Evolutionary conservation across 169 alveolate species (phyloP).

Genomic region (Cyclospora cayetanensis): DNA sequence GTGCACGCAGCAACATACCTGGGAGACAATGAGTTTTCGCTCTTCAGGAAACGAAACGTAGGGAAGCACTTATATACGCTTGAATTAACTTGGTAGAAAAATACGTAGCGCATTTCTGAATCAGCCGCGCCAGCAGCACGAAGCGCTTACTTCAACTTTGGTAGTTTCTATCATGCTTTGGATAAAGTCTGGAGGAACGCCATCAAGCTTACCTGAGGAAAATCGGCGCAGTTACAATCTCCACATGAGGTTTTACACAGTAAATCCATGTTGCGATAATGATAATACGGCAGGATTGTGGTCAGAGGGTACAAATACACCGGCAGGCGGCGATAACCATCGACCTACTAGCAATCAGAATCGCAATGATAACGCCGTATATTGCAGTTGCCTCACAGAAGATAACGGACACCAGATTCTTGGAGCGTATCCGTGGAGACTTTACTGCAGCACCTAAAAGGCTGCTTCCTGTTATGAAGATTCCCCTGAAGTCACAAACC

Average conservation of each 20-base stretch:
- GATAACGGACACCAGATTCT: constrained; percentile 97
- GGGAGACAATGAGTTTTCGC: too few relatives aligned
- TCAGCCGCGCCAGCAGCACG: too few relatives aligned
- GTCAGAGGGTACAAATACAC: too few relatives aligned
- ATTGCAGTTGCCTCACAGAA: constrained; percentile 99
- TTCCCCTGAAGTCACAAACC: constrained; percentile 92
- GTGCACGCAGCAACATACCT: not conserved
- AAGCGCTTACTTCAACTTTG: constrained; percentile 3
- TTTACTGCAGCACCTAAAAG: constrained; percentile 98
- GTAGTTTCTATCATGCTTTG: constrained; percentile 39
- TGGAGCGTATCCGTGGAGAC: constrained; percentile 99
- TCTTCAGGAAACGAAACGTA: not conserved
- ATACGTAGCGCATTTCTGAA: too few relatives aligned
- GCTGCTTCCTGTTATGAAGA: constrained; percentile 97
- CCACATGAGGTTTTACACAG: too few relatives aligned
- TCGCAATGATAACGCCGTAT: constrained; percentile 95
- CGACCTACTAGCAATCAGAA: constrained; percentile 82
- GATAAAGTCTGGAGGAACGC: constrained; percentile 51
- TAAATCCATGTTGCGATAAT: too few relatives aligned
- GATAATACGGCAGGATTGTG: too few relatives aligned
- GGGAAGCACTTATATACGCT: too few relatives aligned
- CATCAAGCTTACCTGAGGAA: constrained; percentile 46
- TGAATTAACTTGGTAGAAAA: not conserved
- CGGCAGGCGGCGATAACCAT: too few relatives aligned
- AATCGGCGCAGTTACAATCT: too few relatives aligned